A percentile compares a stretch with the other conserved stretches of the same genome.
Conservation (phyloP, 2,329 filamentous ascomycete genomes). For the Alternaria hordeiaustralica region DNA sequence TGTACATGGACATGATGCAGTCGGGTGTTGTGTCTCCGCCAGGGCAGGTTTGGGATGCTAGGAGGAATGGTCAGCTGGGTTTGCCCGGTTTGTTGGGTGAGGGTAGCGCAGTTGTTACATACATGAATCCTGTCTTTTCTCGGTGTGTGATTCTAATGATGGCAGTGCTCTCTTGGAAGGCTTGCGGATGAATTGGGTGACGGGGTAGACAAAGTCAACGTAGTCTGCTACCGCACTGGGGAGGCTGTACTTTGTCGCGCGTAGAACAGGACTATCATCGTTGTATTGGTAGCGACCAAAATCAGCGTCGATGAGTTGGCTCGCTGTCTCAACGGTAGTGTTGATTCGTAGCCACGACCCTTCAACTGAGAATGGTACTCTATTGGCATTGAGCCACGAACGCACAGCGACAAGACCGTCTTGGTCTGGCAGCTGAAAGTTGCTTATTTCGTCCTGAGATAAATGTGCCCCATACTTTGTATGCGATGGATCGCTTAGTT, state of each 20-base stretch:
- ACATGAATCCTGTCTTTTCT: background rate
- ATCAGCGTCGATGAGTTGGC: background rate
- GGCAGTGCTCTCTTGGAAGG: background rate
- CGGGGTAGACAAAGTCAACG: background rate
- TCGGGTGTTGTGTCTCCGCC: background rate
- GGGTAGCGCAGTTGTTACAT: background rate
- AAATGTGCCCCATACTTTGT: background rate
- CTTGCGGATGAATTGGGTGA: background rate
- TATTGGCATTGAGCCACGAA: background rate
- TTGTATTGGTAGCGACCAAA: background rate
- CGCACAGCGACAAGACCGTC: background rate
- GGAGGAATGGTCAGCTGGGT: background rate
- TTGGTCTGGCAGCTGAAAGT: background rate
- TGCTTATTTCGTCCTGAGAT: background rate
- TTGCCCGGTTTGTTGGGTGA: background rate
- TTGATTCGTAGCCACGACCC: background rate
- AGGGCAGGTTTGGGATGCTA: background rate
- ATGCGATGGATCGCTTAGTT: background rate
- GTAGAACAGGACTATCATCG: background rate
- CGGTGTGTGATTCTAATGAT: background rate
- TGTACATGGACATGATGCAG: background rate
- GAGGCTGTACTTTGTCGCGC: background rate
- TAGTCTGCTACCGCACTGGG: background rate
- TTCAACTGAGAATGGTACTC: background rate
- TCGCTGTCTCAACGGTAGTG: background rate